Evolutionary conservation across 73 alveolate genomes (phyloP), one percentile per base, ranked within the genome.

Genomic region (Loxodes magnus): DNA sequence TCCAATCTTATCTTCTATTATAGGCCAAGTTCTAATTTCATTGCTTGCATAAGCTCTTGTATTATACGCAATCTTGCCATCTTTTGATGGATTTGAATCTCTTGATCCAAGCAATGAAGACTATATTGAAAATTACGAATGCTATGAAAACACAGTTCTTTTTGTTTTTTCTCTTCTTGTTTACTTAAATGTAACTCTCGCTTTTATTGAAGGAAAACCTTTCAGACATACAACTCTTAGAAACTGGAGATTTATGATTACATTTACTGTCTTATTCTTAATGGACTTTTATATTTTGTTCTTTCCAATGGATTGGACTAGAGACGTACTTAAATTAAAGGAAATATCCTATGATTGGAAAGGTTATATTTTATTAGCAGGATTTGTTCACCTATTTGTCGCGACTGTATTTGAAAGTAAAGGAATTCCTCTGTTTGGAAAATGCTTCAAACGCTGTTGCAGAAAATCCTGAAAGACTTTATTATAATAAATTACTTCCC

Each of bases 131-230:
- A 64, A 38, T 50, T 26, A 24, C 19, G 37, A 39, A 6, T 71
- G 94, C 50, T 83, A 59, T 62, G 96, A 79, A 59, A 88, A 86
- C 73, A 85, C 96, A 4, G 85, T 78, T n/a, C 64, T 79, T 42
- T 84, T 83, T 76, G 51, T 82, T 9, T 60, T 86, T 20, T 22
- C 31, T 6, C n/a, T 14, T 38, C 31, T 12, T 5, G 19, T 38
- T 7, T 38, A 14, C 19, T 38, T n/a, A n/a, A n/a, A n/a, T n/a
- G n/a, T 38, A 5, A 5, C 37, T 38, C 31, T 28, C 5, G 23
- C 19, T 5, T 38, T 38, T 38, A 38, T 22, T 12, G 5, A 14
- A 10, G 52, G 52, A 28, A 38, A 38, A 38, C 52, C 52, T 38
- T 38, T 6, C 19, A 38, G 52, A 38, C 31, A 38, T 14, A 10